phyloP scores from a whole-genome alignment of 208 protist genomes.

The Leishmania amazonensis region DNA sequence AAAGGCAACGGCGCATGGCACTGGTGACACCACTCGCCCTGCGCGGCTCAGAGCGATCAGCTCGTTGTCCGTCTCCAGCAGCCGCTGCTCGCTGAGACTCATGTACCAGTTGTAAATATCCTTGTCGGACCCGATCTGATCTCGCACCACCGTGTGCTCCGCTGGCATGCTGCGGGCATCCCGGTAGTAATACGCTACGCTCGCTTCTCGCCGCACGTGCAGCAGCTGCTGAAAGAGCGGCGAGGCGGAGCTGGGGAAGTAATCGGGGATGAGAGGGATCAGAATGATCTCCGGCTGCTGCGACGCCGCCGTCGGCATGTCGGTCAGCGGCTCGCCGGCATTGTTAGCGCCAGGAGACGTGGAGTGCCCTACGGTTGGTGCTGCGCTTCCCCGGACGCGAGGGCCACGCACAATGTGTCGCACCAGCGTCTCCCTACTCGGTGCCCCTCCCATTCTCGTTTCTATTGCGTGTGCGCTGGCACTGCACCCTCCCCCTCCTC shows the following conservation, averaged over 20 bases:
- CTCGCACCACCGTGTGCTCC: slow-evolving; percentile 31
- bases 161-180: slow-evolving; percentile 34
- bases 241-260: slow-evolving; percentile 50
- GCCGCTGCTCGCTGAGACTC: slow-evolving; percentile 52
- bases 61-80: slow-evolving; percentile 70
- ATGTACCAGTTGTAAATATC: slow-evolving; percentile 71
- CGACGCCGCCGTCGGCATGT: not conserved
- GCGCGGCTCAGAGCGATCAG: slow-evolving; percentile 48
- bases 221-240: slow-evolving; percentile 61
- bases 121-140: slow-evolving; percentile 30
- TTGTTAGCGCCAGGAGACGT: not conserved
- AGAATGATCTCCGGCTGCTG: slow-evolving; percentile 49
- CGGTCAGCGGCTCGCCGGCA: not conserved
- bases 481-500: not conserved
- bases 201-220: slow-evolving; percentile 41
- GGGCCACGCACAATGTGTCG: slow-evolving; percentile 48
- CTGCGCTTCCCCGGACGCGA: not conserved
- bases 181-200: slow-evolving; percentile 47
- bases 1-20: slow-evolving; percentile 71
- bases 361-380: not conserved
- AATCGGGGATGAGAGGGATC: slow-evolving; percentile 66
- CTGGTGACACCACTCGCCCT: slow-evolving; percentile 51
- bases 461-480: not conserved
- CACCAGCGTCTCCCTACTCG: slow-evolving; percentile 58
- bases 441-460: slow-evolving; percentile 49